Percentiles rank a stretch among this genome's conserved stretches.
These are phyloP conservation scores for Candida broadrunensis DNA, from an alignment of 805 yeast species.

Conservation along the genomic window DNA sequence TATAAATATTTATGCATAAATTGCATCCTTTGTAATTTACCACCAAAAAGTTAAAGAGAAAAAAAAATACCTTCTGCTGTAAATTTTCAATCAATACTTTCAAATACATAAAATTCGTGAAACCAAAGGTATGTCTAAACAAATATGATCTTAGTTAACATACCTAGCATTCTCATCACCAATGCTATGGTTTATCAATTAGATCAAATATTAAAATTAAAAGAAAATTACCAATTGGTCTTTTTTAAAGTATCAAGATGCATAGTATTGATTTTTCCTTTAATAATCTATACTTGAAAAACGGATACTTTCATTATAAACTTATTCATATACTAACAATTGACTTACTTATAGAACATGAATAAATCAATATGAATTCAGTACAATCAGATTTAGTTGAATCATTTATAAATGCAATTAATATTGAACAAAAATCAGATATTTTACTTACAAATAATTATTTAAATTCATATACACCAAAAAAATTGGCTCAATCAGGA, in stretches of 20 bases:
- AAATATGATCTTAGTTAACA: conserved; percentile 1
- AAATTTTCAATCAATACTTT: background rate
- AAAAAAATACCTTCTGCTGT: background rate
- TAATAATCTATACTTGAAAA: conserved; percentile 21
- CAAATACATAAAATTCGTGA: background rate
- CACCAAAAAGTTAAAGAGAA: too few species aligned
- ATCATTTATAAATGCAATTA: conserved; percentile 26
- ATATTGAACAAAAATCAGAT: conserved; percentile 36
- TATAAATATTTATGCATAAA: too few species aligned
- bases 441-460: conserved; percentile 28
- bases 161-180: background rate
- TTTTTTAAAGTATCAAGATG: conserved; percentile 20
- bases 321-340: background rate
- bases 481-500: conserved; percentile 66
- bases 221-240: too few species aligned
- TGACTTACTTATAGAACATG: background rate
- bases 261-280: conserved; percentile 14
- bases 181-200: conserved; percentile 6
- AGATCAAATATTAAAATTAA: conserved; percentile 11
- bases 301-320: conserved; percentile 19
- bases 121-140: conserved; percentile 2
- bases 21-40: too few species aligned
- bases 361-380: background rate
- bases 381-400: background rate
- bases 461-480: conserved; percentile 46